phyloP scores from a whole-genome alignment of 345 rosid genomes.

The Euphorbia peplus region DNA sequence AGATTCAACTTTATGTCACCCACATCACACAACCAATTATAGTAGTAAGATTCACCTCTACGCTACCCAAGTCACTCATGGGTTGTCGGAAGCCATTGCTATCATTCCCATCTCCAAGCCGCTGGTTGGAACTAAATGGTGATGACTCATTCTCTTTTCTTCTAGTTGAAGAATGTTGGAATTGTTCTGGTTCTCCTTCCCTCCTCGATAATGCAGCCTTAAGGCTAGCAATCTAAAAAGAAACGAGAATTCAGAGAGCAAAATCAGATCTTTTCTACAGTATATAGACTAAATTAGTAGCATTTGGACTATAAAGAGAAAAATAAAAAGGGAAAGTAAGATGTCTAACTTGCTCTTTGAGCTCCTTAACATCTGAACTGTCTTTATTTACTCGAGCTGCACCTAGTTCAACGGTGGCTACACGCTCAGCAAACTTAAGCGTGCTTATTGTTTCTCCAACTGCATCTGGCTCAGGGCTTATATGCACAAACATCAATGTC shows the following conservation, averaged over 20 bases:
- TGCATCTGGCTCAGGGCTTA: conserved; percentile 90
- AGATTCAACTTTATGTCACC: too few relatives aligned
- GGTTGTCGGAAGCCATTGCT: conserved; percentile 43
- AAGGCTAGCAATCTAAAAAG: conserved; percentile 63
- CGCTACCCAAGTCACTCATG: conserved; percentile 62
- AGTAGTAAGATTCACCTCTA: conserved; percentile 51
- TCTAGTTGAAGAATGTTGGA: conserved; percentile 38
- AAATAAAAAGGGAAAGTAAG: neutral
- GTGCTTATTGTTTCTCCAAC: conserved; percentile 89
- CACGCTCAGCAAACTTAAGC: conserved; percentile 94
- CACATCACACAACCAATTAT: neutral
- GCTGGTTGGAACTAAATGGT: conserved; percentile 40
- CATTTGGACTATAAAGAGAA: neutral
- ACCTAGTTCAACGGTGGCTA: conserved; percentile 92
- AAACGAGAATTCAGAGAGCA: neutral
- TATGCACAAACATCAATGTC: conserved; percentile 95
- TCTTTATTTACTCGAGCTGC: conserved; percentile 89
- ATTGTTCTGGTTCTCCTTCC: conserved; percentile 52
- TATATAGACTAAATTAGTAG: neutral
- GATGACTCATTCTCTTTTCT: conserved; percentile 52
- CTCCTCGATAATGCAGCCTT: conserved; percentile 78
- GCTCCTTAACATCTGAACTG: conserved; percentile 73
- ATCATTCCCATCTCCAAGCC: conserved; percentile 34
- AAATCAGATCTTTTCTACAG: neutral
- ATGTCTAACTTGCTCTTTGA: conserved; percentile 72